phyloP scores from a whole-genome alignment of 768 basidiomycete species.

The Fomitopsis serialis region DNA sequence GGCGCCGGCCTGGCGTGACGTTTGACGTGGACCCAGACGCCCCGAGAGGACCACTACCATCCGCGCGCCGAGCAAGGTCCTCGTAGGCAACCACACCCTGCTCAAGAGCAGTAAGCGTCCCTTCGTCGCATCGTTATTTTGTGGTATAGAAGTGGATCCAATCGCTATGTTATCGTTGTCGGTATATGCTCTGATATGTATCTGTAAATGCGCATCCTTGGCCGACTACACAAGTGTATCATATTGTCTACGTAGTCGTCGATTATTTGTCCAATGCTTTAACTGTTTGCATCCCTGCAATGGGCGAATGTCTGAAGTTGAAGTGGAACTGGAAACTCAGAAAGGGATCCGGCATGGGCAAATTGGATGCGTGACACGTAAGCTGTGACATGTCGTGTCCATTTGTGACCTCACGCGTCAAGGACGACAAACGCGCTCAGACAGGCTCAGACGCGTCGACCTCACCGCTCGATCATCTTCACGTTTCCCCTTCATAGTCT shows the following conservation, averaged over 20 bases:
- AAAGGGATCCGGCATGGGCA: too few relatives aligned
- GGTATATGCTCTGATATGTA: conserved; percentile 5
- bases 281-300: too few relatives aligned
- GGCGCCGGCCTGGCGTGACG: conserved; percentile 28
- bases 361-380: too few relatives aligned
- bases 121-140: not conserved
- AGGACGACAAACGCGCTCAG: not conserved
- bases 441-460: not conserved
- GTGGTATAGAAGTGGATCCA: not conserved
- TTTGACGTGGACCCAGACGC: conserved; percentile 27
- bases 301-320: too few relatives aligned
- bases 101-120: not conserved
- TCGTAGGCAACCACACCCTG: not conserved
- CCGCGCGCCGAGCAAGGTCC: not conserved
- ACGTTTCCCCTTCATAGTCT: too few relatives aligned
- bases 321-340: too few relatives aligned
- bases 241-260: not conserved
- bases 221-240: not conserved
- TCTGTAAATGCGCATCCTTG: not conserved
- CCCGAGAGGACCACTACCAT: conserved; percentile 4
- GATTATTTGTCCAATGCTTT: too few relatives aligned
- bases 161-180: conserved; percentile 2
- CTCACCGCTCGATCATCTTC: not conserved
- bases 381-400: not conserved
- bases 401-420: not conserved